Base-by-base conservation (phyloP, 2,329 filamentous ascomycete species). In the Hypomyces rosellus region DNA sequence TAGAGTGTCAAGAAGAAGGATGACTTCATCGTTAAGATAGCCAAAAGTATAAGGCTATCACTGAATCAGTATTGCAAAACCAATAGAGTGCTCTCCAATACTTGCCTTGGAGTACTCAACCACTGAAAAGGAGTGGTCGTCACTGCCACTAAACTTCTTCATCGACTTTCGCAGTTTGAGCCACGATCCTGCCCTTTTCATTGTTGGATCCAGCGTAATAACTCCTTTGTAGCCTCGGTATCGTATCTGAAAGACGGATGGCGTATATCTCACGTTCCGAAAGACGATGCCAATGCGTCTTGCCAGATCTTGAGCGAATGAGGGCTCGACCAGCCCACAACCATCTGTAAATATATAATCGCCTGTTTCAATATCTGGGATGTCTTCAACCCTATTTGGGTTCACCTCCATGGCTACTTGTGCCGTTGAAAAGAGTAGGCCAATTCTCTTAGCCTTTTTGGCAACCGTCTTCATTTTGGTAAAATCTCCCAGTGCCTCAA, bases 181-280 rank as follows among this genome's bases (percentile, higher is more conserved):
- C 18, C 57, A 51, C 1, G 52, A 30, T 5, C 46, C 43, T 3
- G 46, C 41, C 9, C 52, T 50, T 13, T 25, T 50, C 60, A 65
- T 63, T 3, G 34, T 50, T 5, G 63, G 64, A 46, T 73, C 69
- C 13, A 70, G 41, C 11, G 63, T 72, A 33, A 72, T 61, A 5
- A 72, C 69, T 2, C 69, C 69, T 49, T 72, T 72, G 53, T 73
- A 73, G 3, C 70, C 70, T 2, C 66, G 62, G 55, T 72, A 73
- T 30, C 68, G 59, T 22, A 72, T 70, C 51, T 73, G 68, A 48
- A 67, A 68, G 4, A 71, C 70, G 0, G 67, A 69, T 11, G 69
- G 70, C 5, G 59, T 59, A 50, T 73, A 72, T 25, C 63, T 57
- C 25, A 53, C 52, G 41, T 70, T 63, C 13, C 69, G 61, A 57